Percentiles rank a stretch among this genome's conserved stretches.
These are phyloP conservation scores for Nemania serpens DNA, from an alignment of 2,329 filamentous ascomycete genomes.

Conservation along the genomic window DNA sequence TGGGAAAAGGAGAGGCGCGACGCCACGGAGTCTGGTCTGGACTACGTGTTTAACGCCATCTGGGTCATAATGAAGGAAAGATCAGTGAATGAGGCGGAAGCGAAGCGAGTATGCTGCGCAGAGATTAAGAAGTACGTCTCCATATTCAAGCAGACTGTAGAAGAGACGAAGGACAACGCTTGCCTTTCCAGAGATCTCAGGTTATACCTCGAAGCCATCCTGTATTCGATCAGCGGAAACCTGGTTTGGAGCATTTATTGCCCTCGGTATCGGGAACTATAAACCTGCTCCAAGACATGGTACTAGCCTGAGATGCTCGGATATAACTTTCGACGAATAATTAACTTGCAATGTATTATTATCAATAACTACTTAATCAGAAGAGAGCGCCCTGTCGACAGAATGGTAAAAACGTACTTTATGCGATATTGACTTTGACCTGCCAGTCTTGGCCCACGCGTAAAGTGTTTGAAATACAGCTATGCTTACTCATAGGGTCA, in stretches of 20 bases:
- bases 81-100: slow-evolving; percentile 35
- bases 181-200: slow-evolving; percentile 34
- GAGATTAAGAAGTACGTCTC: slow-evolving; percentile 34
- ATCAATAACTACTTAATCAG: too few relatives aligned
- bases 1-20: slow-evolving; percentile 44
- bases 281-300: background rate
- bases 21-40: slow-evolving; percentile 32
- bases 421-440: too few relatives aligned
- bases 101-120: slow-evolving; percentile 33
- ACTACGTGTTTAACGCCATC: slow-evolving; percentile 45
- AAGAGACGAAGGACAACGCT: slow-evolving; percentile 13
- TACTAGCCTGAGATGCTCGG: background rate
- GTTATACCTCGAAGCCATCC: slow-evolving; percentile 40
- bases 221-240: slow-evolving; percentile 42
- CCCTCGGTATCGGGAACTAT: slow-evolving; percentile 38
- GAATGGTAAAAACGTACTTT: too few relatives aligned
- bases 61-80: slow-evolving; percentile 48
- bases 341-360: too few relatives aligned
- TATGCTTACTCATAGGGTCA: too few relatives aligned
- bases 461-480: too few relatives aligned
- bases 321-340: too few relatives aligned
- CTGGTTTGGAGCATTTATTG: slow-evolving; percentile 44
- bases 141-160: slow-evolving; percentile 13
- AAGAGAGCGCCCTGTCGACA: too few relatives aligned
- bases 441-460: too few relatives aligned